Evolutionary conservation across 768 basidiomycete genomes (phyloP), one percentile per base, ranked within the genome.

Genomic region (Mycena vulgaris): DNA sequence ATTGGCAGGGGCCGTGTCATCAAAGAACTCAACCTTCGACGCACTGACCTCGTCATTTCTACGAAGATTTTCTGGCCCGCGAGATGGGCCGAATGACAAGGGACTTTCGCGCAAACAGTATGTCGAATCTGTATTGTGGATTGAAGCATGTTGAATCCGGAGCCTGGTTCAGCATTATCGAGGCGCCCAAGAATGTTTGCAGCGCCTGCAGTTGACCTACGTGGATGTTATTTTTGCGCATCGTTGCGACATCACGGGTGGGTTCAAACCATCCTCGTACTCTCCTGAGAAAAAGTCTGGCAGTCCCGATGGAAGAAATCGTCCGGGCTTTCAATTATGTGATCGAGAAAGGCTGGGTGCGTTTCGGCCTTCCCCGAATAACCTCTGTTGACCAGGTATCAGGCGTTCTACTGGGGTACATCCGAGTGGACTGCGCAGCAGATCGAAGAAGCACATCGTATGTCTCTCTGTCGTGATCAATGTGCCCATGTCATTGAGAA

Each of bases 301-400:
- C 56, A 85, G 89, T 89, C 14, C 88, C 89, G 0, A 90, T 90
- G 88, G 93, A 94, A 78, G 94, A 95, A 78, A 83, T 90, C 59
- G 93, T 95, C 51, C 88, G 94, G 48, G 93, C 92, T 0, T 95
- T 95, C 85, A 94, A 93, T 83, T 90, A 83, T 73, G 85, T 94
- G 30, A 93, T 95, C 73, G 88, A 92, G 59, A 82, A 89, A 72
- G 92, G 92, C 76, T 91, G 90, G 90, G n/a, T n/a, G n/a, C n/a
- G n/a, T n/a, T n/a, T n/a, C n/a, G n/a, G n/a, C n/a, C n/a, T n/a
- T n/a, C n/a, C n/a, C n/a, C n/a, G n/a, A n/a, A n/a, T n/a, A n/a
- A n/a, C n/a, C n/a, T n/a, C n/a, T n/a, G n/a, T n/a, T n/a, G n/a
- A n/a, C n/a, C n/a, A n/a, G n/a, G n/a, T n/a, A n/a, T n/a, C n/a